Evolutionary conservation across 352 stramenopile species (phyloP).

Genomic region (Phytophthora hybrid): DNA sequence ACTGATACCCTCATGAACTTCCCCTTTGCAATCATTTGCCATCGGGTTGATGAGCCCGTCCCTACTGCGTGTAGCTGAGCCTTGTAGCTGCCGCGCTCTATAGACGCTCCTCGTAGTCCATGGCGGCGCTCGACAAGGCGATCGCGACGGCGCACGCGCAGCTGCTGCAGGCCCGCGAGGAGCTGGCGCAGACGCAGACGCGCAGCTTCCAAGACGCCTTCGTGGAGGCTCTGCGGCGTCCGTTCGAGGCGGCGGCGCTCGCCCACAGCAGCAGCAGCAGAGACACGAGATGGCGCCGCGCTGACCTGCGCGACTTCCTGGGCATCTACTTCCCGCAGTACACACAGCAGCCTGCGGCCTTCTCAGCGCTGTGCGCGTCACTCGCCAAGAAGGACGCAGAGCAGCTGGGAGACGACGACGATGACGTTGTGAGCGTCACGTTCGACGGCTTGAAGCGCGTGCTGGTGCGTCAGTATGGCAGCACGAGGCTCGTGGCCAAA

Average conservation of each 20-base stretch:
- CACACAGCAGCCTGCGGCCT: conserved; percentile 25
- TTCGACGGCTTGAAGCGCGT: conserved; percentile 55
- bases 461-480: conserved; percentile 43
- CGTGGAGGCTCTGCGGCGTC: conserved; percentile 40
- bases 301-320: conserved; percentile 45
- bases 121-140: conserved; percentile 33
- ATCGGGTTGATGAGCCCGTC: not conserved
- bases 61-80: not conserved
- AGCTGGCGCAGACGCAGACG: conserved; percentile 23
- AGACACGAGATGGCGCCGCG: conserved; percentile 34
- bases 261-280: conserved; percentile 1
- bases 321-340: conserved; percentile 50
- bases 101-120: not conserved
- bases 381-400: conserved; percentile 10
- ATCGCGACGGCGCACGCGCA: conserved; percentile 27
- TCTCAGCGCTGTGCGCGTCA: conserved; percentile 38
- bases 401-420: not conserved
- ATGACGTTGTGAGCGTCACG: conserved; percentile 23
- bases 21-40: conserved; percentile 1
- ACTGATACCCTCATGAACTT: not conserved
- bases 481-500: conserved; percentile 46
- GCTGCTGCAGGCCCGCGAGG: conserved; percentile 33
- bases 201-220: conserved; percentile 54
- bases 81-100: not conserved
- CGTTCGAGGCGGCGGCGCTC: conserved; percentile 31